Base-by-base conservation (phyloP, 495 filamentous ascomycete species). In the Tetracladium setigerum region DNA sequence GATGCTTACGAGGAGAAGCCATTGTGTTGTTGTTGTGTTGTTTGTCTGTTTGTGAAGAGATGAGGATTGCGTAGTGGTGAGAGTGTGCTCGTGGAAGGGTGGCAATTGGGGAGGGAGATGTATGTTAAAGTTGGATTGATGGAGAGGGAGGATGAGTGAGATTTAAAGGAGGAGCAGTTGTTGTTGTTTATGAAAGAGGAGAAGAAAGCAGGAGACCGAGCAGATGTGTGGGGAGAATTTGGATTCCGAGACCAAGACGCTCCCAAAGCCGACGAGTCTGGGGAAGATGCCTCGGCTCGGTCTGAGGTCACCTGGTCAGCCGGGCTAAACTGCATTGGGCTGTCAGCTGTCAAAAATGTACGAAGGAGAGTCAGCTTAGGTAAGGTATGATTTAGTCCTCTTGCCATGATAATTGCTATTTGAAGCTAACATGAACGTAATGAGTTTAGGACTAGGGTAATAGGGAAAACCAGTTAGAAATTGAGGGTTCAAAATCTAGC, bases 1-100 rank as follows among this genome's bases (percentile, higher is more conserved):
- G 52, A 18, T 41, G 73, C 84, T 60, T 80, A 89, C 85, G 86
- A 69, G 85, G 84, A 64, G 86, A 87, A 47, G 85, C 83, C 86
- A 90, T 90, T 55, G 52, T 80, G 72, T 58, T 49, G 54, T 49
- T 33, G 72, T 58, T 49, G 54, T 49, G 30, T 32, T 9, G 15
- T 6, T 30, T 33, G 48, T 17, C 31, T 44, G 17, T 42, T 47
- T 24, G 11, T 17, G 18, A 18, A 30, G 30, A 30, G 46, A 37
- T 48, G 42, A 55, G 37, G 44, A 45, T 45, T 47, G 13, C 17
- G 42, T 36, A 40, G 45, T 54, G 13, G n/a, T 34, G 19, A 30
- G 36, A 24, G 36, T 37, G 41, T 31, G n/a, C n/a, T 37, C 4
- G 32, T 62, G 47, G 27, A 38, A 40, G 18, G 37, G 16, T 33